Evolutionary conservation across 176 grass and related monocot species (phyloP), one percentile per base, ranked within the genome.

Genomic region (Musa troglodytarum): DNA sequence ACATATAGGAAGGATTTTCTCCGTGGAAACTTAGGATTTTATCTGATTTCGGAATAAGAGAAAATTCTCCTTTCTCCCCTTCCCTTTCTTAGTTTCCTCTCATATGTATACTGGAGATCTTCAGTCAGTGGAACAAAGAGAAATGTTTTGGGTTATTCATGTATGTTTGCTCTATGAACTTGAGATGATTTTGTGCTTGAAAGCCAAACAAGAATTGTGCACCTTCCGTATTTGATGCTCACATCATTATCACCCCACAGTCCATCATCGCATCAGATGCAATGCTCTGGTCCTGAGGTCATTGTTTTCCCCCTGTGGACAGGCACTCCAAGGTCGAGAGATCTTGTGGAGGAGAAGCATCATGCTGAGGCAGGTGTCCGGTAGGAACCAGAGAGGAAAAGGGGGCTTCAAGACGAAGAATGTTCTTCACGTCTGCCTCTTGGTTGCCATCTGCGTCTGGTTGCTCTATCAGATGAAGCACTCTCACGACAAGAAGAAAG

Each of bases 321-420:
- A 65, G 63, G 63, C 22, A 24, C 63, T 14, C 11, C 63, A 15
- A 65, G 63, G 13, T 65, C 11, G 63, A 65, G 10, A 3, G 70
- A 13, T 54, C 50, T 53, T 53, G 21, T 11, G 52, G 13, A 25
- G 63, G 49, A 54, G 34, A 1, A 53, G 16, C 49, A 78, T 49
- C 86, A 99, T 99, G 96, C 81, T 95, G 86, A 95, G 96, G 80
- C 84, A 87, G 86, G 84, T 84, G 50, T 89, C 96, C 50, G 92
- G 86, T 82, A 88, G 96, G 72, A 99, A 92, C 82, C 87, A 89
- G 54, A 88, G 96, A 73, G 87, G 84, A 23, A 95, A 69, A 89
- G 88, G 88, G 78, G 15, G 72, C 6, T 74, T 92, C 71, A 99
- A 89, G 81, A 74, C 89, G 76, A 99, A 99, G 82, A 89, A 89